Evolutionary conservation across 306 rosid genomes (phyloP).

Genomic region (Calophaca sinica): DNA sequence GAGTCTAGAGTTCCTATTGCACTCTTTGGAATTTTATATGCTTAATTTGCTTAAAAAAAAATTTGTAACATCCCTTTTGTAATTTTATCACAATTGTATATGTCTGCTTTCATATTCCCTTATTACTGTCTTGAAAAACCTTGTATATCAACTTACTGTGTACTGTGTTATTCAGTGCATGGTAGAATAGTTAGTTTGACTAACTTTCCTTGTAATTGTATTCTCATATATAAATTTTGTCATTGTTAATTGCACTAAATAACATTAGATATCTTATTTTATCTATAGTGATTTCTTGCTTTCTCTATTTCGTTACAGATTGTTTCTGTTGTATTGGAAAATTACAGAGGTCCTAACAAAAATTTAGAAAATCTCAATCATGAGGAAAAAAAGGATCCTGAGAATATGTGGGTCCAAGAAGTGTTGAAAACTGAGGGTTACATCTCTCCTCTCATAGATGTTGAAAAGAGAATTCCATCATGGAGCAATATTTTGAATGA

Average conservation of each 20-base stretch:
- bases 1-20: not conserved
- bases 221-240: not conserved
- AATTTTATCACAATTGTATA: no score
- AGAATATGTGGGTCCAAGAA: constrained; percentile 18
- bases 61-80: no score
- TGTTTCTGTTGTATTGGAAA: constrained; percentile 26
- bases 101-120: no score
- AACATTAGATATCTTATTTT: constrained; percentile 18
- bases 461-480: constrained; percentile 15
- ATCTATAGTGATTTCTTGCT: not conserved
- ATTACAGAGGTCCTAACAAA: not conserved
- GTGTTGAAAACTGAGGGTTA: constrained; percentile 8
- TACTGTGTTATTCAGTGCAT: not conserved
- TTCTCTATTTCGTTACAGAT: constrained; percentile 5
- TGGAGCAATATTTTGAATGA: constrained; percentile 12
- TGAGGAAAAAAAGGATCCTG: not conserved
- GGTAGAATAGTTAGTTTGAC: not conserved
- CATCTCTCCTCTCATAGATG: not conserved
- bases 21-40: not conserved
- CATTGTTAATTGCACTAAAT: not conserved
- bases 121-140: no score
- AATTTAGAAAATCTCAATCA: constrained; percentile 2
- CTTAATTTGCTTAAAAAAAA: not conserved
- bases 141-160: not conserved
- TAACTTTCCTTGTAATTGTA: not conserved